phyloP scores from a whole-genome alignment of 805 yeast genomes.

The Saccharomycopsis sp. region DNA sequence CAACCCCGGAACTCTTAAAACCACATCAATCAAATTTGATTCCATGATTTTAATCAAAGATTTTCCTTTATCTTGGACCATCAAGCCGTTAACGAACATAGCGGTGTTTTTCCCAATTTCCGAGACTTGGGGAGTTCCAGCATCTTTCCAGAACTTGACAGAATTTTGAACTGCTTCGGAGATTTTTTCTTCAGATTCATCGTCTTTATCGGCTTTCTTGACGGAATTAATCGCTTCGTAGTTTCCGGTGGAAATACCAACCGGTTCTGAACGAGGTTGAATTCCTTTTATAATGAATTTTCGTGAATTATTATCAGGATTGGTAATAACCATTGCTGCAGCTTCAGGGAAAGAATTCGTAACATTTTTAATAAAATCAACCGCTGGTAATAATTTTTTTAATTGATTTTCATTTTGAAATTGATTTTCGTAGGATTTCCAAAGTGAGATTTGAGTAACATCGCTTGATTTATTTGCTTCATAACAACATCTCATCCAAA shows the following conservation, averaged over 20 bases:
- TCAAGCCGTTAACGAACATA: slow-evolving; percentile 4
- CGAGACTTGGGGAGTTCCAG: background rate
- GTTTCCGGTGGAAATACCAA: slow-evolving; percentile 20
- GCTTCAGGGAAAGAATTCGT: slow-evolving; percentile 80
- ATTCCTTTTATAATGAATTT: slow-evolving; percentile 91
- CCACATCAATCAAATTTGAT: slow-evolving; percentile 5
- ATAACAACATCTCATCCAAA: slow-evolving; percentile 91
- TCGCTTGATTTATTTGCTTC: slow-evolving; percentile 70
- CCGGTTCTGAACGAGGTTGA: slow-evolving; percentile 65
- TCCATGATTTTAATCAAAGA: slow-evolving; percentile 10
- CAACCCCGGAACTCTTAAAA: slow-evolving; percentile 2
- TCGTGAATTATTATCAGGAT: slow-evolving; percentile 51
- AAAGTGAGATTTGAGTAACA: slow-evolving; percentile 88
- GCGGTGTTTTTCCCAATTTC: slow-evolving; percentile 17
- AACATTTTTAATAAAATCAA: slow-evolving; percentile 92
- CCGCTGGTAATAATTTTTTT: slow-evolving; percentile 78
- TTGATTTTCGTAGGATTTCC: slow-evolving; percentile 90
- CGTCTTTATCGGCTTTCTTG: background rate
- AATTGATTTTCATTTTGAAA: slow-evolving; percentile 56
- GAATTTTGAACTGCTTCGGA: background rate
- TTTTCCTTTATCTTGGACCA: slow-evolving; percentile 14
- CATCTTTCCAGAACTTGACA: background rate
- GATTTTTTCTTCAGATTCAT: background rate
- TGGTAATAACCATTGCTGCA: slow-evolving; percentile 82
- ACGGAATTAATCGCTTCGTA: background rate